Conservation (phyloP, 75 land plant species). For the Chamaecyparis obtusa region DNA sequence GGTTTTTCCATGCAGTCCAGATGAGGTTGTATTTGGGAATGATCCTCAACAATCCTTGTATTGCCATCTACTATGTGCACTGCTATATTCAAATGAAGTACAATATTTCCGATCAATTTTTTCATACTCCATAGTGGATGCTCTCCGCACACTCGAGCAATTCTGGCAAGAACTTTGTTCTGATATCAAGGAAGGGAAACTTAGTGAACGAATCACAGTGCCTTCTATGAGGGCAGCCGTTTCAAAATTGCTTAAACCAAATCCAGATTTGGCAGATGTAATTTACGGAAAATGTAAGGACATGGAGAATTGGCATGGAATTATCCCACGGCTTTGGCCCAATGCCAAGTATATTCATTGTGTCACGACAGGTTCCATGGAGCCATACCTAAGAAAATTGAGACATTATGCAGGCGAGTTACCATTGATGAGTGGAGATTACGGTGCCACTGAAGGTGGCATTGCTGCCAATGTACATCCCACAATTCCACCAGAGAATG, state of each 20-base stretch:
- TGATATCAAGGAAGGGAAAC: conserved; percentile 40
- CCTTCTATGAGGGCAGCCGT: conserved; percentile 39
- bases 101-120: conserved; percentile 57
- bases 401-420: conserved; percentile 60
- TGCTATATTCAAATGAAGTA: conserved; percentile 35
- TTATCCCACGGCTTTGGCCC: conserved; percentile 57
- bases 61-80: conserved; percentile 65
- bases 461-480: conserved; percentile 59
- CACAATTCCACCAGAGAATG: conserved; percentile 34
- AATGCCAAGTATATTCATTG: conserved; percentile 57
- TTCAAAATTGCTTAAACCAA: conserved; percentile 23
- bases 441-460: conserved; percentile 73
- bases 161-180: conserved; percentile 46
- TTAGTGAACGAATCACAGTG: conserved; percentile 26
- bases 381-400: conserved; percentile 44
- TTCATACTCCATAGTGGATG: conserved; percentile 57
- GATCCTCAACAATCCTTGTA: conserved; percentile 53
- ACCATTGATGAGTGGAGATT: conserved; percentile 56
- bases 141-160: conserved; percentile 47
- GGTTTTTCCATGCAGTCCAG: conserved; percentile 53
- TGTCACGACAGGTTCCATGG: conserved; percentile 72
- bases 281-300: conserved; percentile 29
- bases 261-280: conserved; percentile 30
- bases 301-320: conserved; percentile 37
- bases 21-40: conserved; percentile 45